Evolutionary conservation across 2,329 filamentous ascomycete genomes (phyloP), one percentile per base, ranked within the genome.

Genomic region (Microdochium trichocladiopsis): DNA sequence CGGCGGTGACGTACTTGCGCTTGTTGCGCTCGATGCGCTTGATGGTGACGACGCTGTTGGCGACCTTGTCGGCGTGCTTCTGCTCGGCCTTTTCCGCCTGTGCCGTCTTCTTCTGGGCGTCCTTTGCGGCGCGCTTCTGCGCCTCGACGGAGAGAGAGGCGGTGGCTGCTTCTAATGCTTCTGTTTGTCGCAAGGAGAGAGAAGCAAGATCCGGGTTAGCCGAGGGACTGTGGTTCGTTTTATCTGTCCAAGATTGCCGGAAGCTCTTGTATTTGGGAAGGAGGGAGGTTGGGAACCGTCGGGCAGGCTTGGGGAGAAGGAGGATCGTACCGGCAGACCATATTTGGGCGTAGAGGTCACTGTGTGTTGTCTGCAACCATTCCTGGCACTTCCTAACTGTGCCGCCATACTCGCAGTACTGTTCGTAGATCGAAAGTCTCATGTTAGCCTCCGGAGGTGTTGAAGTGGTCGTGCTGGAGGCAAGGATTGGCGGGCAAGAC

Each of bases 361-460:
- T 81, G 62, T 96, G 80, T 58, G 84, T 79, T 58, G 85, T 82
- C 64, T 90, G 76, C 21, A 99, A 84, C 94, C 94, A 99, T 69
- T 97, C 92, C 71, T 93, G 88, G 75, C 94, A 99, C 75, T 96
- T 99, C 73, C 91, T 96, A 23, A 88, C 86, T 37, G 92, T 97
- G 58, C 92, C 93, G 66, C 94, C 94, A 72, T 96, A 97, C 74
- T 99, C 94, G 77, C 94, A 99, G 75, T 96, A 99, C 94, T 97
- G 73, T 60, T 71, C 64, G 55, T 25, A 51, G 23, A 14, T 8
- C 28, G 28, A 31, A 31, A 14, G 14, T 8, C 14, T 8, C 28
- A 31, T 8, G 28, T 31, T 31, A 31, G 28, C 14, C 28, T n/a
- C n/a, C n/a, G n/a, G n/a, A n/a, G n/a, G n/a, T n/a, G n/a, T n/a